A percentile compares a stretch with the other conserved stretches of the same genome.
These are phyloP conservation scores for Cerioporus squamosus DNA, from an alignment of 1,284 basidiomycete genomes.

Conservation along the genomic window DNA sequence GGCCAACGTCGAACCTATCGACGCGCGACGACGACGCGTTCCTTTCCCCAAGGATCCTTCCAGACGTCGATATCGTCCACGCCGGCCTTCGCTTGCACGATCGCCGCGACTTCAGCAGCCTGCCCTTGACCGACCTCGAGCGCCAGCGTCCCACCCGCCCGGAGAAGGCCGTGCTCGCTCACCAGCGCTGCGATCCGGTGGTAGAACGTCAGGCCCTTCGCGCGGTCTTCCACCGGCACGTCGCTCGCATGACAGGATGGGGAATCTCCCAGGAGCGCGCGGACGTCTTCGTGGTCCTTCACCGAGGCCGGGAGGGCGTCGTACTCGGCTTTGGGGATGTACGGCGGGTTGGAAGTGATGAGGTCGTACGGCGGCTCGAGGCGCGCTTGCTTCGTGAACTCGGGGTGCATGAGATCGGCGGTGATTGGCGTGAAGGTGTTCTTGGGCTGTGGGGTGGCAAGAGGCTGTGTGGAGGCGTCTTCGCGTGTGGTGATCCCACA, in stretches of 20 bases:
- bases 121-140: constrained; percentile 85
- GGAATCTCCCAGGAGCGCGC: constrained; percentile 78
- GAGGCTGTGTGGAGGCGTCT: constrained; percentile 26
- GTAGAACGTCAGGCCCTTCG: constrained; percentile 79
- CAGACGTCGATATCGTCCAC: constrained; percentile 65
- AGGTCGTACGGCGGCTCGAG: constrained; percentile 67
- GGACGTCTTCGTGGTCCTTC: constrained; percentile 76
- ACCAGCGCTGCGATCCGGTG: constrained; percentile 68
- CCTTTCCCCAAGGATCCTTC: constrained; percentile 77
- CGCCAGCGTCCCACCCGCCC: constrained; percentile 58
- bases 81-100: constrained; percentile 53
- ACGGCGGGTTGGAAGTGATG: constrained; percentile 93
- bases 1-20: not conserved
- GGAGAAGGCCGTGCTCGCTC: constrained; percentile 48
- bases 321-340: constrained; percentile 77
- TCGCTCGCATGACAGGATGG: not conserved
- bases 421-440: constrained; percentile 55
- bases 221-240: constrained; percentile 30
- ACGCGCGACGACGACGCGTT: constrained; percentile 62
- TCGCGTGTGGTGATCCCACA: constrained; percentile 39
- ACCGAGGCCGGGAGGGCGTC: constrained; percentile 69
- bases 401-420: constrained; percentile 51
- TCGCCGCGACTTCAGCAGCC: constrained; percentile 59
- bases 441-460: constrained; percentile 5
- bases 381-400: constrained; percentile 37